A percentile compares a stretch with the other conserved stretches of the same genome.
Conservation (phyloP, 2,329 filamentous ascomycete species). For the Colletotrichum gloeosporioides region DNA sequence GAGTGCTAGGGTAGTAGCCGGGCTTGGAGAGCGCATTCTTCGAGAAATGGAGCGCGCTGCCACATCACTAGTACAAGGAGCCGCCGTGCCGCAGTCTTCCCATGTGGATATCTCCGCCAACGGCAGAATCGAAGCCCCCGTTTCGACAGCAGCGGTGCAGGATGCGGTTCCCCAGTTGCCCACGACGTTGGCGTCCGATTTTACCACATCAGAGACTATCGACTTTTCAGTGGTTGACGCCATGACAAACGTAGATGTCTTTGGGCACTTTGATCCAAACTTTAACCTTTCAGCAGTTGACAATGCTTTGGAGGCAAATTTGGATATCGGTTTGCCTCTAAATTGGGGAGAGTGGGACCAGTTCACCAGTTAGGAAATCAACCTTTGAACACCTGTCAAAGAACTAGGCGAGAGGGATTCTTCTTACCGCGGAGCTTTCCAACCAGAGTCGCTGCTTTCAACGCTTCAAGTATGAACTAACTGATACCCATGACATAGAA, state of each 20-base stretch:
- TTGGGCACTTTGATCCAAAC: conserved; percentile 59
- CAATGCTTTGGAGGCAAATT: conserved; percentile 58
- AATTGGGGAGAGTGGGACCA: conserved; percentile 55
- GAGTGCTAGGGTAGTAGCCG: conserved; percentile 59
- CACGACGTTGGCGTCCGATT: not conserved
- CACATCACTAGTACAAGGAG: conserved; percentile 39
- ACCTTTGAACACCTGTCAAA: not conserved
- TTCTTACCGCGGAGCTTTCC: not conserved
- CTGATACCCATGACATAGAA: not conserved
- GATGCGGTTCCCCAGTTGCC: not conserved
- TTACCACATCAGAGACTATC: conserved; percentile 30
- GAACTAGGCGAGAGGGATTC: not conserved
- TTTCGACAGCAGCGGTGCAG: conserved; percentile 9
- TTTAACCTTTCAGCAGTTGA: conserved; percentile 61
- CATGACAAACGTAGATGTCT: conserved; percentile 56
- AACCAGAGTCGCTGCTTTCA: not conserved
- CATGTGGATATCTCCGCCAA: not conserved
- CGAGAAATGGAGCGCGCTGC: conserved; percentile 62
- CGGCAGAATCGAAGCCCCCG: not conserved
- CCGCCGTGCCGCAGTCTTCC: not conserved
- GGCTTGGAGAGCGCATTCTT: conserved; percentile 59
- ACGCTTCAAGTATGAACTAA: not conserved
- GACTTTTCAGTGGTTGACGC: conserved; percentile 49
- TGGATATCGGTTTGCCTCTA: conserved; percentile 58
- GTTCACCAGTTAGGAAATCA: conserved; percentile 25